phyloP scores from a whole-genome alignment of 2,329 filamentous ascomycete genomes.

The Colletotrichum sp. region DNA sequence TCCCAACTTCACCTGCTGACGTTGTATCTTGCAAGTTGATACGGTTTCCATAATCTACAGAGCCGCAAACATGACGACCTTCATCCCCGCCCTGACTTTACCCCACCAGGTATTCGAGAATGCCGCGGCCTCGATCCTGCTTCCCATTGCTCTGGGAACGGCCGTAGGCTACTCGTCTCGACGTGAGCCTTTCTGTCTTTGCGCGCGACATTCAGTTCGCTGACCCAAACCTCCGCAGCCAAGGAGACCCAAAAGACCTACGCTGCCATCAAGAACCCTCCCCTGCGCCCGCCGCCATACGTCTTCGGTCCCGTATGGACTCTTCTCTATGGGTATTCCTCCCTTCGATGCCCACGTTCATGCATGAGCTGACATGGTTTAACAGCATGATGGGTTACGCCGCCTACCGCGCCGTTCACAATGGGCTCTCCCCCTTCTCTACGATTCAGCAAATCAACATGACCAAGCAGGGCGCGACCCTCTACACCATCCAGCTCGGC shows the following conservation, averaged over 20 bases:
- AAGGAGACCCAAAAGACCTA: constrained; percentile 67
- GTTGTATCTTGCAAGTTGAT: not conserved
- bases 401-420: constrained; percentile 76
- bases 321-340: constrained; percentile 59
- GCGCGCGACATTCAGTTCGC: not conserved
- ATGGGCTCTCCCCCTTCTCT: constrained; percentile 63
- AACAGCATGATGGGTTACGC: constrained; percentile 81
- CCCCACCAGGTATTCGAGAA: constrained; percentile 74
- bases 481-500: constrained; percentile 86
- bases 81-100: constrained; percentile 78
- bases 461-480: constrained; percentile 72
- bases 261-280: constrained; percentile 70
- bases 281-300: constrained; percentile 63
- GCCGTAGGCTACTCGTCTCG: constrained; percentile 73
- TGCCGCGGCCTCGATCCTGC: constrained; percentile 74
- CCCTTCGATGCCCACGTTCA: not conserved
- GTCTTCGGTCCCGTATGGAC: constrained; percentile 73
- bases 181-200: constrained; percentile 53
- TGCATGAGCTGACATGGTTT: not conserved
- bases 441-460: constrained; percentile 59
- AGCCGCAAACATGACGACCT: constrained; percentile 71
- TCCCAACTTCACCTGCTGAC: not conserved
- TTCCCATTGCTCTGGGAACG: constrained; percentile 76
- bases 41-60: not conserved
- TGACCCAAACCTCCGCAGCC: constrained; percentile 39